phyloP scores from a whole-genome alignment of 495 filamentous ascomycete species.

The Jackrogersella multiformis region DNA sequence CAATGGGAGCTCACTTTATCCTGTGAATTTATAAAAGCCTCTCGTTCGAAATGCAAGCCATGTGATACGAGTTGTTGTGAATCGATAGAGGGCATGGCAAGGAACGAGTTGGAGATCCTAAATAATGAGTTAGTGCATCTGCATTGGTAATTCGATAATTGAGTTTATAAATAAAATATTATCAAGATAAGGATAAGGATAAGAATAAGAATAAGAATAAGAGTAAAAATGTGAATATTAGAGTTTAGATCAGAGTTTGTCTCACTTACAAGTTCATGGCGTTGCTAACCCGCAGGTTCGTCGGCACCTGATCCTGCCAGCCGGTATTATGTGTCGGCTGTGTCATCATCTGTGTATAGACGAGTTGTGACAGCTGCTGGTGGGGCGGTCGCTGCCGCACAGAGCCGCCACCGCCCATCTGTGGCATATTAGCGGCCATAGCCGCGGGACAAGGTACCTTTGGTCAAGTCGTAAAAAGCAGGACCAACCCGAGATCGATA shows the following conservation, averaged over 20 bases:
- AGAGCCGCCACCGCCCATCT: conserved; percentile 51
- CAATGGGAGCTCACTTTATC: conserved; percentile 53
- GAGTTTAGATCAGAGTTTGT: too few relatives aligned
- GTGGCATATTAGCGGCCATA: conserved; percentile 60
- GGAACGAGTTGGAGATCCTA: conserved; percentile 54
- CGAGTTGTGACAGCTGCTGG: conserved; percentile 44
- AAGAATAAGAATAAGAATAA: background rate
- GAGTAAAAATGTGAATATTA: too few relatives aligned
- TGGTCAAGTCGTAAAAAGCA: conserved; percentile 31
- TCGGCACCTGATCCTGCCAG: conserved; percentile 48
- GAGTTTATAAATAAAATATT: too few relatives aligned
- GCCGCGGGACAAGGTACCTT: conserved; percentile 43
- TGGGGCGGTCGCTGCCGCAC: conserved; percentile 44
- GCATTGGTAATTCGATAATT: background rate
- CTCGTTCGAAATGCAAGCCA: conserved; percentile 54
- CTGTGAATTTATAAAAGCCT: conserved; percentile 50
- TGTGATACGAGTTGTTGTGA: conserved; percentile 45
- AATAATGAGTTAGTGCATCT: conserved; percentile 25
- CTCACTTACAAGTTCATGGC: conserved; percentile 51
- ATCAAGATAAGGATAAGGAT: background rate
- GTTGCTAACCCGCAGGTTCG: conserved; percentile 46
- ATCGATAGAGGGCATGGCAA: conserved; percentile 49
- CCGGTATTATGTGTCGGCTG: conserved; percentile 26
- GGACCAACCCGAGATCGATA: background rate
- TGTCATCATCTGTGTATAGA: conserved; percentile 43